Evolutionary conservation across 208 protist genomes (phyloP).

Genomic region (Tritrichomonas musculus): DNA sequence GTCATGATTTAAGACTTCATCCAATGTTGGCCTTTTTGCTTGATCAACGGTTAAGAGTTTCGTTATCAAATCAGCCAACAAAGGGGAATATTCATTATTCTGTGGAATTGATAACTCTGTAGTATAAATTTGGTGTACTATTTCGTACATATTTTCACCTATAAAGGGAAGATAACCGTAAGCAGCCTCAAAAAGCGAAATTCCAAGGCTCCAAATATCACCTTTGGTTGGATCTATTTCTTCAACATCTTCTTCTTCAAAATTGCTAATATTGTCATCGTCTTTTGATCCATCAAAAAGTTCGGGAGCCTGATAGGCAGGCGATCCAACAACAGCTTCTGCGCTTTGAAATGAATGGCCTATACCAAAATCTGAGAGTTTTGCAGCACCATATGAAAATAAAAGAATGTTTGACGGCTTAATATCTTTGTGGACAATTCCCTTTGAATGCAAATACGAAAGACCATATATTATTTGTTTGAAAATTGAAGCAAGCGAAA

Average conservation of each 20-base stretch:
- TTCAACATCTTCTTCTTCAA: neutral
- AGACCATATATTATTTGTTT: neutral
- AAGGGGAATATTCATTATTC: neutral
- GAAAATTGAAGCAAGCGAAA: neutral
- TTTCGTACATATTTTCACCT: neutral
- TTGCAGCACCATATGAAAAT: neutral
- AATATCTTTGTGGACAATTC: neutral
- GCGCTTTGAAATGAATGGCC: slow-evolving; percentile 18
- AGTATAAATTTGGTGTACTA: neutral
- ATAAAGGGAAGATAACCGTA: neutral
- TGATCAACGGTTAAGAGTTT: neutral
- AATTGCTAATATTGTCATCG: neutral
- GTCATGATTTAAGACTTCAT: neutral
- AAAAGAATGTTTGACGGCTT: neutral
- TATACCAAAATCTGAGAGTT: neutral
- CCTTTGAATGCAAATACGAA: neutral
- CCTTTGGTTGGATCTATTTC: neutral
- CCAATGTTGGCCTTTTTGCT: neutral
- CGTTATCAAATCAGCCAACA: neutral
- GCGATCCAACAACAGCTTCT: neutral
- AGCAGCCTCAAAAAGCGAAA: neutral
- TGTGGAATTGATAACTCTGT: neutral
- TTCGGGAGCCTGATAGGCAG: neutral
- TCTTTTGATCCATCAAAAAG: neutral
- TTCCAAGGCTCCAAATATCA: neutral